Base-by-base conservation (phyloP, 257 asterid species). In the Avicennia marina region DNA sequence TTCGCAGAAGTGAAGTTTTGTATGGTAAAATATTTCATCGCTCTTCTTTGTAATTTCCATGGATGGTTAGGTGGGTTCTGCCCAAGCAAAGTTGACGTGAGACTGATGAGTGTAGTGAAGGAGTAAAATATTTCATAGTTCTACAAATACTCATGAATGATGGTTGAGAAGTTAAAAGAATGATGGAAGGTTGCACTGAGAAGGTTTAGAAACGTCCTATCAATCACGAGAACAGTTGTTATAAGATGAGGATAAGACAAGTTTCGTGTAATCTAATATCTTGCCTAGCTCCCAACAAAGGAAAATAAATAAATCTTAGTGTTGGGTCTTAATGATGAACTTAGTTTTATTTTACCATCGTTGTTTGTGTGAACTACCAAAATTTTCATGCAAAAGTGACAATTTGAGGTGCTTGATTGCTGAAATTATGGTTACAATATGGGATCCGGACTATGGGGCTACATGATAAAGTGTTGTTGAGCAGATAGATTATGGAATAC, bases 191-290 rank as follows among this genome's bases (percentile, higher is more conserved):
- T 41, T 42, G 55, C 65, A 39, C n/a, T n/a, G n/a, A n/a, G n/a
- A n/a, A n/a, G n/a, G n/a, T n/a, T n/a, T n/a, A n/a, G n/a, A n/a
- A n/a, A n/a, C n/a, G n/a, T n/a, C n/a, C n/a, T n/a, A n/a, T n/a
- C 31, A 22, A 12, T 10, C 8, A 31, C 36, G 22, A 53, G 48
- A 38, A 10, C n/a, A 5, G 10, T 19, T 31, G 33, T 33, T 52
- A 17, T 54, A 56, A 20, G 58, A 54, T 27, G 56, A 56, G 54
- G 43, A 42, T 45, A 36, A 7, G 22, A 54, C 57, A 59, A 27
- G 60, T n/a, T 39, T 33, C 39, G 33, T 13, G 41, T 53, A 4
- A 33, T 33, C 19, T 10, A 8, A 22, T 58, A 18, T 62, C 22
- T 49, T 47, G 19, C 50, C 33, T 13, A 39, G 34, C 33, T 6